phyloP scores from a whole-genome alignment of 2,329 filamentous ascomycete genomes.

The Claviceps sp. region DNA sequence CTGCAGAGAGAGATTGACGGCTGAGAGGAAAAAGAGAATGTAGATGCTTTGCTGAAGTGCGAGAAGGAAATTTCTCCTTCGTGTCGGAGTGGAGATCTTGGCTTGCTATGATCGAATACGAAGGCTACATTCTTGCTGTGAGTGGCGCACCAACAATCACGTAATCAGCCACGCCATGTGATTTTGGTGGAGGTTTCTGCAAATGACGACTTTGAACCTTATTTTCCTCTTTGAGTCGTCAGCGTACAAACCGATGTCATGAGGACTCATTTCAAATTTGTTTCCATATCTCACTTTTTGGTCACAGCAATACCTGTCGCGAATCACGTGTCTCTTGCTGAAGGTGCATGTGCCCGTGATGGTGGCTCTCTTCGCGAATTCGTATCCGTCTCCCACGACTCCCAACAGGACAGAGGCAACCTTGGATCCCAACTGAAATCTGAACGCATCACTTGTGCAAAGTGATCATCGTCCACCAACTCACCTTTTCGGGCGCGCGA shows the following conservation, averaged over 20 bases:
- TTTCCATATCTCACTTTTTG: no score
- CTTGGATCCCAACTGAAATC: no score
- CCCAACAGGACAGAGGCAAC: background rate
- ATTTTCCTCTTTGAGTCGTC: no score
- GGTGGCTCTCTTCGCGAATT: background rate
- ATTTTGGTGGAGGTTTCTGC: background rate
- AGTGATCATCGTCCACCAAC: slow-evolving; percentile 28
- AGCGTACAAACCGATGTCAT: no score
- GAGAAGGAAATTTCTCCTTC: background rate
- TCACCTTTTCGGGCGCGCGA: slow-evolving; percentile 80
- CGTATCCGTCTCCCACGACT: background rate
- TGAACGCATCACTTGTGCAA: slow-evolving; percentile 4
- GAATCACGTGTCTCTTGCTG: no score
- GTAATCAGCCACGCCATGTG: background rate
- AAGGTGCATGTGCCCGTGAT: no score
- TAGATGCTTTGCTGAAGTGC: background rate
- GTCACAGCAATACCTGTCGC: no score
- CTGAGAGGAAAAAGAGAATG: background rate
- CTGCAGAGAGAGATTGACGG: background rate
- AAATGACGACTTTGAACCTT: no score
- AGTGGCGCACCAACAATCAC: background rate
- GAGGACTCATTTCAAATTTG: no score
- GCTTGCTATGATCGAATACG: background rate
- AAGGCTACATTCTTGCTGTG: background rate
- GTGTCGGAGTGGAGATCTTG: background rate